phyloP scores from a whole-genome alignment of 2,329 filamentous ascomycete genomes.

The Fusarium mexicanum region DNA sequence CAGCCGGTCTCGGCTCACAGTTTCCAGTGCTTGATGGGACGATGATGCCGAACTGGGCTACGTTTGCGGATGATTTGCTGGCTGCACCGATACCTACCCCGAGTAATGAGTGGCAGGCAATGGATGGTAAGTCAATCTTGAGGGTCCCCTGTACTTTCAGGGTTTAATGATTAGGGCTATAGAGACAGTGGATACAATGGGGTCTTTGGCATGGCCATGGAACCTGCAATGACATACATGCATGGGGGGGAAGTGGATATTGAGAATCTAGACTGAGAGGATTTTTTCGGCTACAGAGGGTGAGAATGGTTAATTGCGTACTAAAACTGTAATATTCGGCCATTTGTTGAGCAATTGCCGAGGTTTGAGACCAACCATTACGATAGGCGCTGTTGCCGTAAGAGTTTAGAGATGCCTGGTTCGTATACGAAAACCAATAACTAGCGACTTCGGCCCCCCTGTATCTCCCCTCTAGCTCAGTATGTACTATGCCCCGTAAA shows the following conservation, averaged over 20 bases:
- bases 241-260: too few relatives aligned
- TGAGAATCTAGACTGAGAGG: too few relatives aligned
- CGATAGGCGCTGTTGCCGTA: background rate
- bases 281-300: too few relatives aligned
- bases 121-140: background rate
- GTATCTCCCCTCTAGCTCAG: background rate
- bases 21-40: background rate
- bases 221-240: background rate
- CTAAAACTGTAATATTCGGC: too few relatives aligned
- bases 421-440: background rate
- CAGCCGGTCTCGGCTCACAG: background rate
- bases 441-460: background rate
- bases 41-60: constrained; percentile 6
- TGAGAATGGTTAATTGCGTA: too few relatives aligned
- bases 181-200: background rate
- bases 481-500: background rate
- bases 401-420: too few relatives aligned
- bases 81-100: background rate
- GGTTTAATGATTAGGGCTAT: background rate
- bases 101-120: background rate
- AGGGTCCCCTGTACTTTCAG: background rate
- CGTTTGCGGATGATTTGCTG: background rate
- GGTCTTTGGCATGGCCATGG: constrained; percentile 1
- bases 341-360: too few relatives aligned
- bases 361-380: background rate